These are phyloP conservation scores for Tephrocybe rancida DNA, from an alignment of 768 basidiomycete genomes.

Conservation along the genomic window DNA sequence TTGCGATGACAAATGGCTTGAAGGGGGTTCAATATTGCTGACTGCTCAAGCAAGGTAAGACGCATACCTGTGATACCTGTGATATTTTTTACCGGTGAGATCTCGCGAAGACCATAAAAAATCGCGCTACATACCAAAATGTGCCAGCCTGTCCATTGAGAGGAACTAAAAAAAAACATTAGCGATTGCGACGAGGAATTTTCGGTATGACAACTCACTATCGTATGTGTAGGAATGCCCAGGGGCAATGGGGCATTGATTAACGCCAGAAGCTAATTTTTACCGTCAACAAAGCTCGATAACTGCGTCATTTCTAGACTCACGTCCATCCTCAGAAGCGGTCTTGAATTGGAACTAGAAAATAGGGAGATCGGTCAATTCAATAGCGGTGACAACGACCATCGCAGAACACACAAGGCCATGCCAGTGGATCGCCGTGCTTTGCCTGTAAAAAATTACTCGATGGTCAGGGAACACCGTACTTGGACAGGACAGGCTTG, in stretches of 20 bases:
- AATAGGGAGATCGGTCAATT: not conserved
- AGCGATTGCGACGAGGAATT: conserved; percentile 15
- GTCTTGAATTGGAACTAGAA: conserved; percentile 42
- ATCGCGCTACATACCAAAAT: conserved; percentile 20
- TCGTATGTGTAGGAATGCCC: conserved; percentile 36
- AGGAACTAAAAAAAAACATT: conserved; percentile 22
- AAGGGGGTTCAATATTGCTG: not conserved
- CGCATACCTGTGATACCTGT: not conserved
- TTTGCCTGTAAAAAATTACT: conserved; percentile 20
- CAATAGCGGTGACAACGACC: not conserved
- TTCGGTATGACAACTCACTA: not conserved
- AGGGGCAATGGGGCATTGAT: conserved; percentile 42
- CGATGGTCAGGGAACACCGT: not conserved
- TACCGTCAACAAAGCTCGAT: not conserved
- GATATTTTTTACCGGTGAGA: not conserved
- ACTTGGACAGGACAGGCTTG: not conserved
- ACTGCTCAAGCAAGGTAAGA: not conserved
- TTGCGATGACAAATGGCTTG: conserved; percentile 26
- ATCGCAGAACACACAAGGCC: conserved; percentile 24
- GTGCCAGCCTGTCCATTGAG: conserved; percentile 23
- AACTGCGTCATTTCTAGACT: not conserved
- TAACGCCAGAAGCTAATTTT: conserved; percentile 25
- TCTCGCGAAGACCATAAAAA: not conserved
- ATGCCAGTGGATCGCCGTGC: conserved; percentile 35
- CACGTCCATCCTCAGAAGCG: conserved; percentile 47